Evolutionary conservation across 768 basidiomycete genomes (phyloP).

Genomic region (Grammothele lineata): DNA sequence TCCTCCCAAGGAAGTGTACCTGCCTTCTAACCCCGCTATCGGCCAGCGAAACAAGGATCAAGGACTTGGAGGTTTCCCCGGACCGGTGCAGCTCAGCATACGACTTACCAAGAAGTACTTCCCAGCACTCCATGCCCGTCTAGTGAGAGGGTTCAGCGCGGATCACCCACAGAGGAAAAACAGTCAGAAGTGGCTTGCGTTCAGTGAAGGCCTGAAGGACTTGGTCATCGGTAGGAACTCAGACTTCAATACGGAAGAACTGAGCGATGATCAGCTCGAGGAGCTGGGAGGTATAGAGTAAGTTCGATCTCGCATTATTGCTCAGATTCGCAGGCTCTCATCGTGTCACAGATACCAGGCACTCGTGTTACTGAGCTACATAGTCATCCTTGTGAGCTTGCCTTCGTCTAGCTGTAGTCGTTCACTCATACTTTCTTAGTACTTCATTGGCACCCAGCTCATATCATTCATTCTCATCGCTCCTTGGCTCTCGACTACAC

Average conservation of each 20-base stretch:
- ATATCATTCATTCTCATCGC: constrained; percentile 53
- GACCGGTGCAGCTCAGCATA: constrained; percentile 36
- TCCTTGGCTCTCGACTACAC: constrained; percentile 51
- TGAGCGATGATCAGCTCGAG: constrained; percentile 67
- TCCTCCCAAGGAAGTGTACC: constrained; percentile 2
- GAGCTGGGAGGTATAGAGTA: constrained; percentile 77
- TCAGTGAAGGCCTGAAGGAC: constrained; percentile 25
- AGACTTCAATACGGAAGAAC: constrained; percentile 44
- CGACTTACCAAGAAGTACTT: constrained; percentile 34
- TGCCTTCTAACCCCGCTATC: not conserved
- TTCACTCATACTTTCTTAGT: constrained; percentile 36
- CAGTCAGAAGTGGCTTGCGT: constrained; percentile 31
- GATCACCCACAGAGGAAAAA: constrained; percentile 3
- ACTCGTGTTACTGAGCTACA: constrained; percentile 45
- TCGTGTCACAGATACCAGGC: constrained; percentile 35
- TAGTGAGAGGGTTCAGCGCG: constrained; percentile 1
- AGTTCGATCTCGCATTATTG: not conserved
- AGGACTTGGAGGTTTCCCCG: constrained; percentile 46
- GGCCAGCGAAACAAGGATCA: constrained; percentile 30
- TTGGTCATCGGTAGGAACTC: constrained; percentile 59
- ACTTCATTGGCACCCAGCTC: constrained; percentile 57
- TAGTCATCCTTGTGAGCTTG: constrained; percentile 41
- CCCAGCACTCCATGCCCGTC: constrained; percentile 40
- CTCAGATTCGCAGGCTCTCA: not conserved
- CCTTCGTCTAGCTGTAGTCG: not conserved